Conservation (phyloP, 805 yeast genomes). For the Metschnikowia borealis region DNA sequence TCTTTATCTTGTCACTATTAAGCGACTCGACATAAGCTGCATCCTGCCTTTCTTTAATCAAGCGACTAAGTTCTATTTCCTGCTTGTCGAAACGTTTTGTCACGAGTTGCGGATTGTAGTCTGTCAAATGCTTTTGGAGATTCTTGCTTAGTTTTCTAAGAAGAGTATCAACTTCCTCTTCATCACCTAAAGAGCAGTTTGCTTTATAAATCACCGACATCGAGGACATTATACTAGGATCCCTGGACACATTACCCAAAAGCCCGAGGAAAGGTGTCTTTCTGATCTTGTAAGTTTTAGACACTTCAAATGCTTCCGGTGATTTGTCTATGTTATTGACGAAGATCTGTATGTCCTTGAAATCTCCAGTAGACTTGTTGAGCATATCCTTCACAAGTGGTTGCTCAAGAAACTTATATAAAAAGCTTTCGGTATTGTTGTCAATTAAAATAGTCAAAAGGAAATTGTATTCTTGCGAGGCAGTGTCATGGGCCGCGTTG, state of each 20-base stretch:
- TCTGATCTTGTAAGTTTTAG: conserved; percentile 26
- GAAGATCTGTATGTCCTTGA: conserved; percentile 28
- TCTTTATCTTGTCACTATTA: conserved; percentile 51
- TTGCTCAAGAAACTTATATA: conserved; percentile 14
- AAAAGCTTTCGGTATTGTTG: conserved; percentile 20
- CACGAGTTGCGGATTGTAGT: conserved; percentile 38
- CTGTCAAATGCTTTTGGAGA: conserved; percentile 23
- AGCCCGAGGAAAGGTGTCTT: conserved; percentile 37
- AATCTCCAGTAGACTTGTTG: conserved; percentile 19
- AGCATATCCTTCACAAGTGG: conserved; percentile 19
- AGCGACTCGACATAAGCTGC: conserved; percentile 39
- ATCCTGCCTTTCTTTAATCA: conserved; percentile 40
- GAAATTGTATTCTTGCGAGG: conserved; percentile 31
- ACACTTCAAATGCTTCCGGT: conserved; percentile 39
- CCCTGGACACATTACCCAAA: conserved; percentile 33
- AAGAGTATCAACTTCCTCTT: conserved; percentile 10
- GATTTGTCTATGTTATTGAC: conserved; percentile 28
- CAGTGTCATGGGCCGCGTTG: conserved; percentile 27
- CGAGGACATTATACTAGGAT: conserved; percentile 33
- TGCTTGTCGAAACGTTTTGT: conserved; percentile 35
- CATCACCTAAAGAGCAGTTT: conserved; percentile 23
- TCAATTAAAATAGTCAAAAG: conserved; percentile 31
- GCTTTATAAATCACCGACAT: conserved; percentile 37
- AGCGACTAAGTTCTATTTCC: conserved; percentile 37
- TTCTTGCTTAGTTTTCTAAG: conserved; percentile 22